Base-by-base conservation (phyloP, 164 flowering plant genomes). In the Annona cherimola region DNA sequence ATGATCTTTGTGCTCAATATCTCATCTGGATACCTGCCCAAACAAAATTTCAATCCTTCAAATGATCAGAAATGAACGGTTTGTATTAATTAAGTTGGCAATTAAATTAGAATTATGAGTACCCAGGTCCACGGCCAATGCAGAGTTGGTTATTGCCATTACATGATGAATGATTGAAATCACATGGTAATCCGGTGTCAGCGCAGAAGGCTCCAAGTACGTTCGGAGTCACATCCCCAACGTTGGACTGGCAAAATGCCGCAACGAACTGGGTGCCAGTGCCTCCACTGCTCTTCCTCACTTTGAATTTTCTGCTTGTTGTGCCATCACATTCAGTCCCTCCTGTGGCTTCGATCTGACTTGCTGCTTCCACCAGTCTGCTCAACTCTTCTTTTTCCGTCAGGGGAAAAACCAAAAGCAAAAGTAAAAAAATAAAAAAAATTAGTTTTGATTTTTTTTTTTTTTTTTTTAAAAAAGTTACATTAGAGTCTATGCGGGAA, bases 231-330 rank as follows among this genome's bases (percentile, higher is more conserved):
- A 87, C 90, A 70, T 88, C 92, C 9, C 92, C 92, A 1, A 85
- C 88, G 41, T 88, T 88, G 3, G 92, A 85, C 67, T 88, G 92
- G 79, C 92, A 88, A 71, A 88, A 88, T 5, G 92, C 89, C 1
- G 83, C 86, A 3, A 88, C 88, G 63, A 88, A 88, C 57, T 64
- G 69, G 1, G 83, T 73, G 11, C 79, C 83, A 14, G 80, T 71
- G 26, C 71, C 81, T 70, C 79, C 83, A 14, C 83, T 71, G 19
- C 71, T 82, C 71, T 84, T 86, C 77, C 88, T 78, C 70, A 85
- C 86, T 69, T 83, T 83, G 72, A 61, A 84, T 16, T 66, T 66
- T 70, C 76, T 79, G 73, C 88, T 84, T 6, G 75, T 82, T 2
- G 80, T 79, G 66, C 70, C 70, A 9, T 73, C 62, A 55, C 89